Evolutionary conservation across 768 basidiomycete genomes (phyloP).

Genomic region (Imleria badia): DNA sequence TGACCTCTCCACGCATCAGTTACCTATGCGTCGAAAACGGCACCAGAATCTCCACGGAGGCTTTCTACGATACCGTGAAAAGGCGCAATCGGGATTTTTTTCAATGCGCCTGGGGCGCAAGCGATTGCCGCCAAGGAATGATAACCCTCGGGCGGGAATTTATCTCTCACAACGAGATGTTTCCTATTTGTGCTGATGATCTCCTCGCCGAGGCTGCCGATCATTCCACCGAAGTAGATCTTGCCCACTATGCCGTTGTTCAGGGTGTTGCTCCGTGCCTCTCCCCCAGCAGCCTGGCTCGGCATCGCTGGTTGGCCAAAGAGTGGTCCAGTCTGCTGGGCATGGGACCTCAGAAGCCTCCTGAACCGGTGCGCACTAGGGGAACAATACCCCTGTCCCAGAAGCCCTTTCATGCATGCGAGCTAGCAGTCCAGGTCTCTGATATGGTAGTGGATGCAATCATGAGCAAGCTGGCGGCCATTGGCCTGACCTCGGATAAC

Average conservation of each 20-base stretch:
- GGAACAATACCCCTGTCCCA: not conserved
- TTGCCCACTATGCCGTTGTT: not conserved
- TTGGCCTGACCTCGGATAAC: not conserved
- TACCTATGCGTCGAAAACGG: not conserved
- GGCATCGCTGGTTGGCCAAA: conserved; percentile 5
- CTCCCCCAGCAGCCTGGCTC: not conserved
- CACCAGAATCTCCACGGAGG: not conserved
- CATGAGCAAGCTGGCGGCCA: not conserved
- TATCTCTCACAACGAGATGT: conserved; percentile 4
- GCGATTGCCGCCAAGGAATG: conserved; percentile 2
- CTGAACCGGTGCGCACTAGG: not conserved
- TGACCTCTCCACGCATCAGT: not conserved
- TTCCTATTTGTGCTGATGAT: conserved; percentile 2
- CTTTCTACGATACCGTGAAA: not conserved
- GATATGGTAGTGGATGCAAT: not conserved
- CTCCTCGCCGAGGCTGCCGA: conserved; percentile 8
- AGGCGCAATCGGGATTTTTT: not conserved
- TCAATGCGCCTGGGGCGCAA: conserved; percentile 3
- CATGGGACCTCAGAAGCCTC: not conserved
- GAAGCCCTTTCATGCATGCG: not conserved
- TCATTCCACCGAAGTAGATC: conserved; percentile 6
- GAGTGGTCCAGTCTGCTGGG: not conserved
- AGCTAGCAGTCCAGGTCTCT: not conserved
- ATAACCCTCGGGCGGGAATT: conserved; percentile 7
- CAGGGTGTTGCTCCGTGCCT: not conserved